These are phyloP conservation scores for Sisymbrium altissimum DNA, from an alignment of 345 rosid genomes.

Conservation along the genomic window DNA sequence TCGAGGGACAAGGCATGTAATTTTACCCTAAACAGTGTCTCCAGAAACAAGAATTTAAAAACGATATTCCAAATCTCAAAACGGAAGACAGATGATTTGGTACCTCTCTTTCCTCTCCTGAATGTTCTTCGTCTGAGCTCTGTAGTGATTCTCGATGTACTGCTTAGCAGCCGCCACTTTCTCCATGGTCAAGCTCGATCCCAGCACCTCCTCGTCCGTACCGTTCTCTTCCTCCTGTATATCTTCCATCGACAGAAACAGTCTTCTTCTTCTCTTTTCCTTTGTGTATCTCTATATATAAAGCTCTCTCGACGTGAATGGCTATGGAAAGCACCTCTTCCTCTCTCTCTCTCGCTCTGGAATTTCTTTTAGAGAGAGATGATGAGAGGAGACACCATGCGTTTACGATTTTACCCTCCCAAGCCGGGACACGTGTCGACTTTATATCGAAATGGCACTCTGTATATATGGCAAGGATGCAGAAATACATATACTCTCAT, in stretches of 20 bases:
- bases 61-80: constrained; percentile 25
- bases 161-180: constrained; percentile 96
- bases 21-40: constrained; percentile 24
- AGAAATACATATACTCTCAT: constrained; percentile 3
- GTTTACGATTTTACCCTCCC: constrained; percentile 10
- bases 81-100: background rate
- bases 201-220: constrained; percentile 58
- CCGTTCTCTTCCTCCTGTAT: constrained; percentile 50
- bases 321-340: constrained; percentile 22
- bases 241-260: constrained; percentile 37
- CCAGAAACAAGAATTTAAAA: background rate
- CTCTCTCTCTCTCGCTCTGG: constrained; percentile 31
- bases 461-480: constrained; percentile 15
- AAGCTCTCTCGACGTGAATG: constrained; percentile 12
- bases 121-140: constrained; percentile 88
- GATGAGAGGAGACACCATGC: background rate
- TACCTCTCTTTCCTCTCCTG: constrained; percentile 92
- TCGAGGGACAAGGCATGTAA: constrained; percentile 14
- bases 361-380: constrained; percentile 7
- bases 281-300: background rate
- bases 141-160: constrained; percentile 95
- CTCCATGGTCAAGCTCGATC: constrained; percentile 97
- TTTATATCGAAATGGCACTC: background rate
- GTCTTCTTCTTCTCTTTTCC: constrained; percentile 20
- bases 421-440: constrained; percentile 27